Evolutionary conservation across 2,329 filamentous ascomycete species (phyloP).

Genomic region (Xylariaceae sp.): DNA sequence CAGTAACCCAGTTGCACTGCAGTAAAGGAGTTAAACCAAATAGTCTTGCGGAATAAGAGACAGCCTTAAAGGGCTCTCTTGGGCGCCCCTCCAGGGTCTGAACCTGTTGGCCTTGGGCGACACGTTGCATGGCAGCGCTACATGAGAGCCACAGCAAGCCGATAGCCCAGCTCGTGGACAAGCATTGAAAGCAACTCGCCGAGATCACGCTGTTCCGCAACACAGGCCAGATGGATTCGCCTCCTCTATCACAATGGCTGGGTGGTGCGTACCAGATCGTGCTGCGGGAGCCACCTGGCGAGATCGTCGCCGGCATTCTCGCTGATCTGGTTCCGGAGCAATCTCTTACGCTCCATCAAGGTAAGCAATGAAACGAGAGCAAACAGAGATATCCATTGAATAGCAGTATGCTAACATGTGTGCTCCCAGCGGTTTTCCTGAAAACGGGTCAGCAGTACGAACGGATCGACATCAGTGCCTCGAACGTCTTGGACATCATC

Average conservation of each 20-base stretch:
- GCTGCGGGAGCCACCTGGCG: constrained; percentile 24
- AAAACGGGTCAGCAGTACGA: constrained; percentile 19
- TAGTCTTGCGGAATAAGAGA: too few relatives aligned
- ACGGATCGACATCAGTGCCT: constrained; percentile 22
- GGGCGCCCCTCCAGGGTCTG: too few relatives aligned
- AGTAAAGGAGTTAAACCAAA: background rate
- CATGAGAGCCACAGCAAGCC: background rate
- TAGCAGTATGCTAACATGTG: background rate
- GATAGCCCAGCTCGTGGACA: background rate
- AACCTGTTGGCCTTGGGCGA: background rate
- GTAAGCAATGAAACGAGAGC: constrained; percentile 9
- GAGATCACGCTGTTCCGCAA: background rate
- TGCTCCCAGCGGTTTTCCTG: constrained; percentile 16
- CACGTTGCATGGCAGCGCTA: background rate
- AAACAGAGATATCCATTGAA: background rate
- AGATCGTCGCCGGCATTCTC: constrained; percentile 23
- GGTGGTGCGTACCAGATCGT: constrained; percentile 23
- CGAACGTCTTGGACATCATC: constrained; percentile 28
- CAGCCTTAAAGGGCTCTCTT: too few relatives aligned
- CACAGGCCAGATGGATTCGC: constrained; percentile 17
- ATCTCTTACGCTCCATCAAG: constrained; percentile 23
- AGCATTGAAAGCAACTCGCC: background rate
- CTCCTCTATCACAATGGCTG: constrained; percentile 26
- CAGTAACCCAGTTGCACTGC: background rate
- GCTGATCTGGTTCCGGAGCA: constrained; percentile 24